phyloP scores from a whole-genome alignment of 192 early-diverging fungal genomes.

The Mortierella hygrophila region DNA sequence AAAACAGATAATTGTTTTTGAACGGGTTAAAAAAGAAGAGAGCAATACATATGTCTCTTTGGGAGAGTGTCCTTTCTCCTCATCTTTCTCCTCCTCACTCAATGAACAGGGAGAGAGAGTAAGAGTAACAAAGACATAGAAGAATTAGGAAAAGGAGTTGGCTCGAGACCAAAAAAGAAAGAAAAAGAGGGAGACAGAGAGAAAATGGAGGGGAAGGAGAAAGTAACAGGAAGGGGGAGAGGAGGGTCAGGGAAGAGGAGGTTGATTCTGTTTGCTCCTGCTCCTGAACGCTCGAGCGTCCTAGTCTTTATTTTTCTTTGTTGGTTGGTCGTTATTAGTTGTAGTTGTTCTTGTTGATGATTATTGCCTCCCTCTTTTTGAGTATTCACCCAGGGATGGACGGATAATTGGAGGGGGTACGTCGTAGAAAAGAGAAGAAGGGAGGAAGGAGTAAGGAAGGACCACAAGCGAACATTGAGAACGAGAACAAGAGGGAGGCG shows the following conservation, averaged over 20 bases:
- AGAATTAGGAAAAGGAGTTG: not conserved
- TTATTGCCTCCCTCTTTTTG: not conserved
- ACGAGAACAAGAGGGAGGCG: not conserved
- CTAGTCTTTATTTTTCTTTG: not conserved
- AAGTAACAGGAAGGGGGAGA: not conserved
- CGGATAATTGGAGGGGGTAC: not conserved
- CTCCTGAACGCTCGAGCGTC: not conserved
- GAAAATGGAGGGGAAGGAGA: not conserved
- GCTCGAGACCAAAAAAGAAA: not conserved
- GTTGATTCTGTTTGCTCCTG: slow-evolving; percentile 5
- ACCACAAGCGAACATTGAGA: not conserved
- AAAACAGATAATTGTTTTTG: not conserved
- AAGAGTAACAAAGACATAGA: not conserved
- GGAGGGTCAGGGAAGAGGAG: not conserved
- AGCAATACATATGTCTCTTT: not conserved
- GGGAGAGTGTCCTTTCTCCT: too few relatives aligned
- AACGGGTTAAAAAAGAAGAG: not conserved
- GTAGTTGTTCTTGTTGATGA: not conserved
- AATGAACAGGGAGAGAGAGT: not conserved
- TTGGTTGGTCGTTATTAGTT: not conserved
- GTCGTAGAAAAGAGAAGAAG: not conserved
- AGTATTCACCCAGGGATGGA: not conserved
- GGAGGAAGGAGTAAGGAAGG: not conserved
- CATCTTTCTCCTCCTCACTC: not conserved
- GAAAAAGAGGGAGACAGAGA: not conserved